Evolutionary conservation across 192 early-diverging fungal species (phyloP).

Genomic region (Kappamyces sp.): DNA sequence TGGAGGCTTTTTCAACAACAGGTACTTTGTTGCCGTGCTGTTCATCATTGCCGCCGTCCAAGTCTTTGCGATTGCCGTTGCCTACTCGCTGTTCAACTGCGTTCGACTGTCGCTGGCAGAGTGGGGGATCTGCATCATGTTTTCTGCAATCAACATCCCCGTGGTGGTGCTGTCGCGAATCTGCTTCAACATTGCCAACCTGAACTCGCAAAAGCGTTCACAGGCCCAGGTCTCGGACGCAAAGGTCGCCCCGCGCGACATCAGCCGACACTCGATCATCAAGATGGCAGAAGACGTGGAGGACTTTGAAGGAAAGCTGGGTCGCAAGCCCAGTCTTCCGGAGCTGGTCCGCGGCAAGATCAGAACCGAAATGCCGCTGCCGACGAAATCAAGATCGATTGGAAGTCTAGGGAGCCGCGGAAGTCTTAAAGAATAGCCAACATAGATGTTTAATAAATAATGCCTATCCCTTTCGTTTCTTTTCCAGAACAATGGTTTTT

Average conservation of each 20-base stretch:
- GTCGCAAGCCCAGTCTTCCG: too few species aligned
- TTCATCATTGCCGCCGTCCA: conserved; percentile 40
- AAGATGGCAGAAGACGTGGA: too few species aligned
- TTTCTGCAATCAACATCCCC: conserved; percentile 34
- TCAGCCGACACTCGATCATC: too few species aligned
- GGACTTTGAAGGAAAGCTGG: too few species aligned
- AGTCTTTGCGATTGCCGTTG: conserved; percentile 38
- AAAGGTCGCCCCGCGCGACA: too few species aligned
- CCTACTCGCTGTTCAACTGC: conserved; percentile 31
- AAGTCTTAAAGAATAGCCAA: neutral
- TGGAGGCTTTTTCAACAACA: conserved; percentile 38
- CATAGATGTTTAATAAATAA: neutral
- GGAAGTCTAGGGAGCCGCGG: neutral
- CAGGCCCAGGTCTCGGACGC: too few species aligned
- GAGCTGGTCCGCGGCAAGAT: neutral
- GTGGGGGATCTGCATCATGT: conserved; percentile 41
- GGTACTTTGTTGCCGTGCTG: conserved; percentile 41
- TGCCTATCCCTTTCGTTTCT: neutral
- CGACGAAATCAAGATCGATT: neutral
- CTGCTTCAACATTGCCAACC: conserved; percentile 22
- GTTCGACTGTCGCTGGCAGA: conserved; percentile 26
- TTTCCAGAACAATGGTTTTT: neutral
- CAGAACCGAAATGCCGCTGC: conserved; percentile 4
- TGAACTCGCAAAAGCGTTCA: too few species aligned
- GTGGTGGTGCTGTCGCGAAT: conserved; percentile 34